Conservation (phyloP, 106 monocot species). For the Phalaenopsis equestris region DNA sequence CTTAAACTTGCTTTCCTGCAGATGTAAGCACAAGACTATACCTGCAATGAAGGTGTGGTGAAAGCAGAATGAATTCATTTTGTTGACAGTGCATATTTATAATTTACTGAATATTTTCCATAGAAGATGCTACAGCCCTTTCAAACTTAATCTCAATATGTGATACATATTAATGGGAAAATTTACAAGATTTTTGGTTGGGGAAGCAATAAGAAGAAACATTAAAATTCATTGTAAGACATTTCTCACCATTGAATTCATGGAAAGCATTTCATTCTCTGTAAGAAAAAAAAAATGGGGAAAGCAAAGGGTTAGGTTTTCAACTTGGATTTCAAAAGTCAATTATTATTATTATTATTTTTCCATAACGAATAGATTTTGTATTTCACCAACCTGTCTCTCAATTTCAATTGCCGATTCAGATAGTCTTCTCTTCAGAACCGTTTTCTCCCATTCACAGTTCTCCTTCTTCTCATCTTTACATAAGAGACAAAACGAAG, state of each 20-base stretch:
- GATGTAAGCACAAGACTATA: background rate
- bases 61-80: background rate
- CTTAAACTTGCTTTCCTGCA: background rate
- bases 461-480: conserved; percentile 43
- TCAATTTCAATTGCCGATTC: conserved; percentile 60
- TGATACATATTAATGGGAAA: background rate
- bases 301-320: background rate
- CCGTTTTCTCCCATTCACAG: conserved; percentile 46
- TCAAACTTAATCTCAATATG: background rate
- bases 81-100: background rate
- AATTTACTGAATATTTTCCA: background rate
- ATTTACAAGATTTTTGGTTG: background rate
- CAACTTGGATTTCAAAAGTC: background rate
- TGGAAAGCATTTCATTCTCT: conserved; percentile 25
- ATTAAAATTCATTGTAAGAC: background rate
- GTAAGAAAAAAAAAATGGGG: background rate
- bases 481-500: background rate
- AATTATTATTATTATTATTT: background rate
- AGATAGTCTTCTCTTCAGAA: conserved; percentile 54
- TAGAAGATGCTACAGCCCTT: background rate
- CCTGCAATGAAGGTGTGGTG: background rate
- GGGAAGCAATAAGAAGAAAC: no score
- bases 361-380: background rate
- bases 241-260: background rate
- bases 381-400: conserved; percentile 29